These are phyloP conservation scores for Aspergillus texensis DNA, from an alignment of 2,329 filamentous ascomycete genomes.

Conservation along the genomic window DNA sequence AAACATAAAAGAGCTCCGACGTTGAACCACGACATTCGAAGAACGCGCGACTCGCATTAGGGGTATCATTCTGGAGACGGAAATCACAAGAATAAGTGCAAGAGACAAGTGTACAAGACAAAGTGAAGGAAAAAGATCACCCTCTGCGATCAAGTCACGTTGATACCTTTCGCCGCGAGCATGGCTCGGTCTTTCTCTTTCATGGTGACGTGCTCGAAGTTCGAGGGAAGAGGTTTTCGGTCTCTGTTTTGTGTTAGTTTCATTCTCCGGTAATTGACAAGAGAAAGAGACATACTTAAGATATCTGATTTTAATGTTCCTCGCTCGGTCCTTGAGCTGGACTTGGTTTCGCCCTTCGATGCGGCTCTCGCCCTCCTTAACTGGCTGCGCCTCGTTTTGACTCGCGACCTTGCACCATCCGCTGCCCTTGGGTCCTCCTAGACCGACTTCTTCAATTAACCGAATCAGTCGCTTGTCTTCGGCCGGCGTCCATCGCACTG, in stretches of 20 bases:
- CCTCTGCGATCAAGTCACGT: neutral
- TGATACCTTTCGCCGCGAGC: slow-evolving; percentile 16
- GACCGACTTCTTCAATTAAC: slow-evolving; percentile 46
- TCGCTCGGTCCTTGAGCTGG: slow-evolving; percentile 58
- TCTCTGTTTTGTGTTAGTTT: slow-evolving; percentile 25
- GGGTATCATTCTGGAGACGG: neutral
- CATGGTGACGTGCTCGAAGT: slow-evolving; percentile 48
- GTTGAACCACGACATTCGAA: neutral
- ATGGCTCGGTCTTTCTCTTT: slow-evolving; percentile 23
- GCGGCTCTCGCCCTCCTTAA: slow-evolving; percentile 30
- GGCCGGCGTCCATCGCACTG: slow-evolving; percentile 38
- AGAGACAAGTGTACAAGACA: no score
- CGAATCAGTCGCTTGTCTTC: slow-evolving; percentile 51
- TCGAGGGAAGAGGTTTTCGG: slow-evolving; percentile 40
- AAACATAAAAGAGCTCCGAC: neutral
- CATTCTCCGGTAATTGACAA: neutral
- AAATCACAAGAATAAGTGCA: no score
- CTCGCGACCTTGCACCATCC: slow-evolving; percentile 52
- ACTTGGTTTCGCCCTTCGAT: slow-evolving; percentile 52
- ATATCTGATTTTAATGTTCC: slow-evolving; percentile 52
- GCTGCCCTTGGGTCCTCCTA: slow-evolving; percentile 34
- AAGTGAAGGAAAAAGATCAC: no score
- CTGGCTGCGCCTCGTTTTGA: slow-evolving; percentile 32
- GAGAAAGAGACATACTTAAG: slow-evolving; percentile 8
- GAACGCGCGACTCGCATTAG: neutral